Percentiles rank a stretch among this genome's conserved stretches.
These are phyloP conservation scores for Cairneyella variabilis DNA, from an alignment of 495 filamentous ascomycete genomes.

Conservation along the genomic window DNA sequence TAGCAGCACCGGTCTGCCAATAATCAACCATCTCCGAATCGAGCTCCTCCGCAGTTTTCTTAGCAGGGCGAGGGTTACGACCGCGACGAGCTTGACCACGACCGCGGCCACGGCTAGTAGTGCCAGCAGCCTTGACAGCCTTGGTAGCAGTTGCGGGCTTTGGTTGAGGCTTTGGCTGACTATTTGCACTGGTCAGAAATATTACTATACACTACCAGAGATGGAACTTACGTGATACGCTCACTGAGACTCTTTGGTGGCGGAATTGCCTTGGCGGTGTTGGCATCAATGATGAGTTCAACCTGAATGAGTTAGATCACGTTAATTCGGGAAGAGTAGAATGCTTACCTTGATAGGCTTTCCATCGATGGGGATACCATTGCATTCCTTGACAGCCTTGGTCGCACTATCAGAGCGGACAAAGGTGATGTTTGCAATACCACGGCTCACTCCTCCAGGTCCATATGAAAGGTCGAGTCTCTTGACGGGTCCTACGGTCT, in stretches of 20 bases:
- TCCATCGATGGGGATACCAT: conserved; percentile 84
- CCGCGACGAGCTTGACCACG: conserved; percentile 43
- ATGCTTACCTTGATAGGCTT: conserved; percentile 79
- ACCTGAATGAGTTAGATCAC: conserved; percentile 54
- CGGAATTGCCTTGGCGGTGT: conserved; percentile 59
- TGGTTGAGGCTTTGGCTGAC: conserved; percentile 68
- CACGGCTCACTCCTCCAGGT: conserved; percentile 85
- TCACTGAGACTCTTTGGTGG: conserved; percentile 76
- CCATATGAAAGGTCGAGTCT: conserved; percentile 85
- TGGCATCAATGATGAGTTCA: conserved; percentile 81
- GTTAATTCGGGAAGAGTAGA: not conserved
- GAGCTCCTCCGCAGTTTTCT: conserved; percentile 92
- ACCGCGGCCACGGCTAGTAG: conserved; percentile 42
- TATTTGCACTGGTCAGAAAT: no score
- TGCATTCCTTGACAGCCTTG: conserved; percentile 76
- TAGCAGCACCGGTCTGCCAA: conserved; percentile 45
- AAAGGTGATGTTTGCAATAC: conserved; percentile 73
- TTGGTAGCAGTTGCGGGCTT: conserved; percentile 79
- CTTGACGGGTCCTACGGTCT: conserved; percentile 86
- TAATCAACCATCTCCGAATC: conserved; percentile 97
- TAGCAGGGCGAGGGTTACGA: conserved; percentile 61
- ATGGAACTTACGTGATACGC: conserved; percentile 66
- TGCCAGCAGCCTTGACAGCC: conserved; percentile 36
- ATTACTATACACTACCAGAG: no score
- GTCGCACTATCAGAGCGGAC: conserved; percentile 68